These are phyloP conservation scores for Aspergillus funiculosus DNA, from an alignment of 495 filamentous ascomycete genomes.

Conservation along the genomic window DNA sequence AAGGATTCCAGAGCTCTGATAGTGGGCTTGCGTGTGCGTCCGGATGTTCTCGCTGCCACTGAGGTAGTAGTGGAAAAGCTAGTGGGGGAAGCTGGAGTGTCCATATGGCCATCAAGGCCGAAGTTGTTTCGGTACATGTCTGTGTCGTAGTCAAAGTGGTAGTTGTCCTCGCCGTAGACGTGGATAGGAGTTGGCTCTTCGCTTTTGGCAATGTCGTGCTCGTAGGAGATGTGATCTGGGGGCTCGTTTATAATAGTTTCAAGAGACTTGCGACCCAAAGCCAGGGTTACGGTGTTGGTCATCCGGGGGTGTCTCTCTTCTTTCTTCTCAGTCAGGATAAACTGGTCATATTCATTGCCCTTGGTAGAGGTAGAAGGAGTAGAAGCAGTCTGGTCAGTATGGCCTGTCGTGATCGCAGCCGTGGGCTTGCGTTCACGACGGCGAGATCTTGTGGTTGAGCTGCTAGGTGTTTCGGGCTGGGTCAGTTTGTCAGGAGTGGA, in stretches of 20 bases:
- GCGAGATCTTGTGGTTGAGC: slow-evolving; percentile 10
- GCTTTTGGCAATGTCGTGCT: slow-evolving; percentile 7
- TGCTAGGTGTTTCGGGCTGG: slow-evolving; percentile 4
- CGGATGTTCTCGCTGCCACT: slow-evolving; percentile 24
- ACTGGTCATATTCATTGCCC: not conserved
- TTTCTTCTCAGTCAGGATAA: not conserved
- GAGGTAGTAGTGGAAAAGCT: slow-evolving; percentile 27
- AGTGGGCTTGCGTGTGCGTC: slow-evolving; percentile 36
- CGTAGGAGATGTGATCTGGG: not conserved
- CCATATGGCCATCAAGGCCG: slow-evolving; percentile 25
- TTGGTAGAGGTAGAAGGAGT: not conserved
- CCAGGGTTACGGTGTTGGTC: slow-evolving; percentile 20
- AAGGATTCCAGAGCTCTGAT: slow-evolving; percentile 36
- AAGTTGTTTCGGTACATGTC: slow-evolving; percentile 24
- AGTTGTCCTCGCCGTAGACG: slow-evolving; percentile 13
- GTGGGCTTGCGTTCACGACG: slow-evolving; percentile 14
- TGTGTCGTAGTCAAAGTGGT: slow-evolving; percentile 19
- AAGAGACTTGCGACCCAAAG: slow-evolving; percentile 17
- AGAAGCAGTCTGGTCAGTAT: slow-evolving; percentile 1
- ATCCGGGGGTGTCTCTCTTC: not conserved
- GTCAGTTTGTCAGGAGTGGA: slow-evolving; percentile 9
- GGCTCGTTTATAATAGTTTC: slow-evolving; percentile 8
- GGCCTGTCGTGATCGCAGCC: not conserved
- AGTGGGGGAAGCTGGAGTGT: slow-evolving; percentile 25
- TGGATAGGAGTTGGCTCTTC: slow-evolving; percentile 11